Evolutionary conservation across 345 rosid genomes (phyloP).

Genomic region (Durio zibethinus): DNA sequence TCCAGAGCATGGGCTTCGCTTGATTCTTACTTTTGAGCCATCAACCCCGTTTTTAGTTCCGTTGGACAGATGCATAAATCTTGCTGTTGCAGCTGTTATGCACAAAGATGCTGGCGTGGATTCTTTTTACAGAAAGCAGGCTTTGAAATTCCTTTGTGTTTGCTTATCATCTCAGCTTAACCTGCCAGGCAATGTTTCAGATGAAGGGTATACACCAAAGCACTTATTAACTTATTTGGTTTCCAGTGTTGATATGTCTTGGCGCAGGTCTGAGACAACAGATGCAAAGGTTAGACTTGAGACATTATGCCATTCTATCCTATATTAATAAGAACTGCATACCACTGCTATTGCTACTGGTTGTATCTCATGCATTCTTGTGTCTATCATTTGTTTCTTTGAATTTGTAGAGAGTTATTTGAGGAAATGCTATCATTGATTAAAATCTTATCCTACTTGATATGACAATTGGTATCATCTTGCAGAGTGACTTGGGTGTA

Average conservation of each 20-base stretch:
- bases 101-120: constrained; percentile 60
- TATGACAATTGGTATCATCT: constrained; percentile 11
- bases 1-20: constrained; percentile 95
- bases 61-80: constrained; percentile 85
- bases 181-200: constrained; percentile 82
- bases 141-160: constrained; percentile 79
- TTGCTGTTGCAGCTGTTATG: constrained; percentile 89
- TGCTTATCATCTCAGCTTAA: constrained; percentile 93
- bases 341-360: neutral
- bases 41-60: constrained; percentile 94
- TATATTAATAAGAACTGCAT: constrained; percentile 1
- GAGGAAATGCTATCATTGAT: neutral
- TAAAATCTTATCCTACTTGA: neutral
- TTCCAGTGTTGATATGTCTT: constrained; percentile 65
- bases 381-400: neutral
- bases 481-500: constrained; percentile 95
- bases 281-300: constrained; percentile 70
- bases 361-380: neutral
- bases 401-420: neutral
- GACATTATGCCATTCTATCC: constrained; percentile 6
- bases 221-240: constrained; percentile 64
- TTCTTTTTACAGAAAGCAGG: constrained; percentile 82
- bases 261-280: constrained; percentile 68
- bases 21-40: constrained; percentile 96
- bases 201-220: constrained; percentile 60